Evolutionary conservation across 345 rosid species (phyloP).

Genomic region (Brassica nigra): DNA sequence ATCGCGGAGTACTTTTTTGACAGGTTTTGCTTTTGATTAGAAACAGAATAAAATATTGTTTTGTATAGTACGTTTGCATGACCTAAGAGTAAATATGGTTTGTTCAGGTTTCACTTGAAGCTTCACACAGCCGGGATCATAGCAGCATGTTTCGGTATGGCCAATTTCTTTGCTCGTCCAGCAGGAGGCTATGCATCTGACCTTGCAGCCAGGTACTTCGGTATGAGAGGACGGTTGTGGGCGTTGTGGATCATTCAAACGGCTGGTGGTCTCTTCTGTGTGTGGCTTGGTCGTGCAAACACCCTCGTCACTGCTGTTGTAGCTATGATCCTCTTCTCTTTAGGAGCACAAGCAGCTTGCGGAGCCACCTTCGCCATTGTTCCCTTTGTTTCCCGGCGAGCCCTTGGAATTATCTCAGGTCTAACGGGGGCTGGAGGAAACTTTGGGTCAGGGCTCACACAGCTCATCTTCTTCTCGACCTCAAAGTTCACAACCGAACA

Average conservation of each 20-base stretch:
- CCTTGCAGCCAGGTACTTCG: conserved; percentile 43
- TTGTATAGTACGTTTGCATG: not conserved
- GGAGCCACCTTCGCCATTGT: conserved; percentile 65
- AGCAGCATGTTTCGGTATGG: conserved; percentile 62
- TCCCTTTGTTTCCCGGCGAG: conserved; percentile 59
- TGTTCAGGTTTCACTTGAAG: conserved; percentile 44
- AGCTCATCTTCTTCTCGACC: conserved; percentile 51
- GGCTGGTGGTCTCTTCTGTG: conserved; percentile 55
- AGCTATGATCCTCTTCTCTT: conserved; percentile 55
- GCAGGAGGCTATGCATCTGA: conserved; percentile 54
- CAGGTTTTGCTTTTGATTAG: conserved; percentile 40
- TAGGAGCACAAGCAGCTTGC: conserved; percentile 63
- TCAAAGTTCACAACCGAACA: conserved; percentile 40
- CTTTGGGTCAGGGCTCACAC: conserved; percentile 62
- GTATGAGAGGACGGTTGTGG: conserved; percentile 65
- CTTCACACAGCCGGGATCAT: conserved; percentile 57
- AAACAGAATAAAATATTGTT: not conserved
- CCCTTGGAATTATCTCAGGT: conserved; percentile 56
- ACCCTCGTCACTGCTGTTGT: conserved; percentile 40
- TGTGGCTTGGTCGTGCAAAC: conserved; percentile 51
- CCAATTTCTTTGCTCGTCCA: conserved; percentile 59
- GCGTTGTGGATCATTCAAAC: conserved; percentile 57
- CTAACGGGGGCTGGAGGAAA: conserved; percentile 63
- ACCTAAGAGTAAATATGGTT: not conserved
- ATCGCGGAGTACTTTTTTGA: conserved; percentile 74